A percentile compares a stretch with the other conserved stretches of the same genome.
phyloP scores from a whole-genome alignment of 2,329 filamentous ascomycete genomes.

The Neoscytalidium dimidiatum region DNA sequence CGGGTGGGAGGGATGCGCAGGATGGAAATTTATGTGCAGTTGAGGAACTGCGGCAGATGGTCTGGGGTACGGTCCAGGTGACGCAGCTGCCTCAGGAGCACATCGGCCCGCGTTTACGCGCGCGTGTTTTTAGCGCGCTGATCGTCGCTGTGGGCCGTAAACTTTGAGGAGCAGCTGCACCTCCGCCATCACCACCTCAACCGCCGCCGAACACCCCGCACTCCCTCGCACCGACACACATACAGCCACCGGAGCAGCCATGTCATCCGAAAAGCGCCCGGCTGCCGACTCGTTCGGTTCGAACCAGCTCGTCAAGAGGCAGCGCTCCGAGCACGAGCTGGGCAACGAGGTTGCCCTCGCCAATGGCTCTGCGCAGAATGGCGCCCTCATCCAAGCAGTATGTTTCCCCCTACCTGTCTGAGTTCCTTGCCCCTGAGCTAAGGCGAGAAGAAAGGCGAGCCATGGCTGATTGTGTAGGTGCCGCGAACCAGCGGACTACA shows the following conservation, averaged over 20 bases:
- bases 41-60: background rate
- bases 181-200: background rate
- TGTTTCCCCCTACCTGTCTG: conserved; percentile 34
- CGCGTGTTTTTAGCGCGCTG: conserved; percentile 7
- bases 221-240: background rate
- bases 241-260: conserved; percentile 43
- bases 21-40: background rate
- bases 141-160: conserved; percentile 14
- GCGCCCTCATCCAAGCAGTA: conserved; percentile 68
- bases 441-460: conserved; percentile 22
- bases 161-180: conserved; percentile 13
- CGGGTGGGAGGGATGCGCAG: background rate
- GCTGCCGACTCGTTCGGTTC: conserved; percentile 81
- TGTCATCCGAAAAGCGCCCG: conserved; percentile 91
- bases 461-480: conserved; percentile 56
- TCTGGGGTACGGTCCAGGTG: conserved; percentile 1
- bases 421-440: conserved; percentile 25
- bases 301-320: conserved; percentile 84
- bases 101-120: conserved; percentile 8
- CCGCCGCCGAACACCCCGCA: background rate
- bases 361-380: conserved; percentile 59
- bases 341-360: conserved; percentile 56
- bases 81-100: conserved; percentile 12
- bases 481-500: conserved; percentile 80
- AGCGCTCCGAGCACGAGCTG: conserved; percentile 68